Percentiles rank a stretch among this genome's conserved stretches.
These are phyloP conservation scores for Arthrobotrys entomopaga DNA, from an alignment of 2,329 filamentous ascomycete genomes.

Conservation along the genomic window DNA sequence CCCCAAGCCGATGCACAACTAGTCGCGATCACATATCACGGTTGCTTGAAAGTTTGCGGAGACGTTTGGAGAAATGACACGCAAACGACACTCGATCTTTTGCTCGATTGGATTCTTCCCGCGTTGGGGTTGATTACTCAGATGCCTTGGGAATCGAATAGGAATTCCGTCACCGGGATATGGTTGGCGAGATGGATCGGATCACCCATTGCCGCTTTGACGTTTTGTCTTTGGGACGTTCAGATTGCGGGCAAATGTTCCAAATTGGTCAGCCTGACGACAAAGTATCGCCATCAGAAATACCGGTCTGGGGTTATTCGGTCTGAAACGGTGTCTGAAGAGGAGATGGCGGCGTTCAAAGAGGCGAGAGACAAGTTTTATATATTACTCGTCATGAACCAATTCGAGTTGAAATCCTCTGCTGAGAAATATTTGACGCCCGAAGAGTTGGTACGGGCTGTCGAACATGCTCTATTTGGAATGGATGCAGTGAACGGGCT, in stretches of 20 bases:
- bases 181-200: slow-evolving; percentile 59
- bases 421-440: slow-evolving; percentile 32
- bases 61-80: slow-evolving; percentile 43
- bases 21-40: slow-evolving; percentile 47
- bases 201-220: slow-evolving; percentile 59
- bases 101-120: slow-evolving; percentile 57
- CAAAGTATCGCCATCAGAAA: slow-evolving; percentile 30
- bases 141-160: slow-evolving; percentile 59
- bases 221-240: slow-evolving; percentile 61
- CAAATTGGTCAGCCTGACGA: slow-evolving; percentile 59
- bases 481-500: slow-evolving; percentile 38
- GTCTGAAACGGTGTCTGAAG: slow-evolving; percentile 15
- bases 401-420: slow-evolving; percentile 59
- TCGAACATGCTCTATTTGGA: slow-evolving; percentile 39
- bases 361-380: slow-evolving; percentile 63
- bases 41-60: slow-evolving; percentile 46
- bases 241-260: slow-evolving; percentile 60
- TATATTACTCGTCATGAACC: slow-evolving; percentile 64
- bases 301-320: slow-evolving; percentile 33
- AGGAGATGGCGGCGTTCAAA: slow-evolving; percentile 41
- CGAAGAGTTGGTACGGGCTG: slow-evolving; percentile 31
- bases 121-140: slow-evolving; percentile 58
- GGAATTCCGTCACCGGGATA: slow-evolving; percentile 55
- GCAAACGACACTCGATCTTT: slow-evolving; percentile 46
- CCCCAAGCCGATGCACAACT: slow-evolving; percentile 43